Evolutionary conservation across 129 eudicot species (phyloP), one percentile per base, ranked within the genome.

Genomic region (Lactuca sativa): DNA sequence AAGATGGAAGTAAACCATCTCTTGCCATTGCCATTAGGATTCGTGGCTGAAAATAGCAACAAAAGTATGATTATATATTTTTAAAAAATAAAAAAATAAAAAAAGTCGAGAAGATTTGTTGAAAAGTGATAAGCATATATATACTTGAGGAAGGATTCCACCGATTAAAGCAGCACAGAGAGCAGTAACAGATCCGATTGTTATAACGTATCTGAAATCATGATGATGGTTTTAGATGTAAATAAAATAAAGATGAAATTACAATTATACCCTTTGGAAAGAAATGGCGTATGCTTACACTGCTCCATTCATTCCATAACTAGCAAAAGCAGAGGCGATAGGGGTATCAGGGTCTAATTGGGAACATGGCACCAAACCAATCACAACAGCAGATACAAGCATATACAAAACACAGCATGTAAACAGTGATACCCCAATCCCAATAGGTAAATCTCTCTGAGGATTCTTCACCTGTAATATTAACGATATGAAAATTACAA

Each of bases 1-100:
- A 85, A 44, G 91, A 66, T 30, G 91, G 91, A 56, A 85, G 57
- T 80, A 85, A 74, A 59, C 91, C 91, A 70, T 85, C 91, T 69
- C 91, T 82, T 34, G 91, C 91, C 91, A 85, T 85, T 66, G 91
- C 85, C 91, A 85, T 85, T 51, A 85, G 74, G 73, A 85, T 82
- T 21, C 91, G 83, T 4, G 91, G 91, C 91, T 85, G 86, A 67
- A 68, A 79, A 25, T n/a, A 10, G 10, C 72, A 77, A 75, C 51
- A 68, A 55, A 55, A 7, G 38, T 64, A 12, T 56, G 43, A 65
- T 36, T 41, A 69, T 58, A 67, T 36, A 4, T 36, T 36, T 21
- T 21, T 21, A 15, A 37, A 48, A 62, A 49, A 49, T 7, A 9
- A 43, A 9, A 8, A 43, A 43, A 40, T 64, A 15, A 37, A 48